These are phyloP conservation scores for Colletotrichum sidae DNA, from an alignment of 2,329 filamentous ascomycete genomes.

Conservation along the genomic window DNA sequence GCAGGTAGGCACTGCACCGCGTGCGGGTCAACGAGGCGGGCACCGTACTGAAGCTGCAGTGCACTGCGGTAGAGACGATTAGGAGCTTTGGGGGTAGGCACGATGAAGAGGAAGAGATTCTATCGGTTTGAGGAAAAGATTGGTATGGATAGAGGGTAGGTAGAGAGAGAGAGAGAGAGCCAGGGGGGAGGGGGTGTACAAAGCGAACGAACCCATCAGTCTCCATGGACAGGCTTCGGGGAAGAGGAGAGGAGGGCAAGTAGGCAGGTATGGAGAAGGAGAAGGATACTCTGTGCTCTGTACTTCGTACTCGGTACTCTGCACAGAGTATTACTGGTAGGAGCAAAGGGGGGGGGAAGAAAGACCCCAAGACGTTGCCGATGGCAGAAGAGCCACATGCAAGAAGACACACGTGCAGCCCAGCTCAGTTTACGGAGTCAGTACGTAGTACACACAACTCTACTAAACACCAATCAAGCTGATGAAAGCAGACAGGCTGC, in stretches of 20 bases:
- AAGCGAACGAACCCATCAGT: no score
- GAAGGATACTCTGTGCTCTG: neutral
- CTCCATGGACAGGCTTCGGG: neutral
- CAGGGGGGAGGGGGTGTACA: neutral
- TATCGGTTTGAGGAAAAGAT: no score
- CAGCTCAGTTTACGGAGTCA: slow-evolving; percentile 21
- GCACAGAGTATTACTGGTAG: neutral
- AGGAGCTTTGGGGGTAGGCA: neutral
- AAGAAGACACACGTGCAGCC: slow-evolving; percentile 10
- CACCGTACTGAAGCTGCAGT: neutral
- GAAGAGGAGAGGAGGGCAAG: neutral
- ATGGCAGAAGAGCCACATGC: slow-evolving; percentile 11
- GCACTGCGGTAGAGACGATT: neutral
- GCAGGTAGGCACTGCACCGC: slow-evolving; percentile 28
- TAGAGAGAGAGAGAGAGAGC: slow-evolving; percentile 3
- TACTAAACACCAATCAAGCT: no score
- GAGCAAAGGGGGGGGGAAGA: neutral
- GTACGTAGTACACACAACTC: no score
- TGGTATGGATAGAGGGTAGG: no score
- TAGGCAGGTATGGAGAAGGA: neutral
- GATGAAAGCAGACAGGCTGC: neutral
- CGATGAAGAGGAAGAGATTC: slow-evolving; percentile 3
- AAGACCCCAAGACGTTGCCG: slow-evolving; percentile 28
- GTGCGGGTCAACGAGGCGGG: slow-evolving; percentile 24
- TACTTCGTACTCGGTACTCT: no score